Base-by-base conservation (phyloP, 192 early-diverging fungal species). In the Phycomyces blakesleeanus region DNA sequence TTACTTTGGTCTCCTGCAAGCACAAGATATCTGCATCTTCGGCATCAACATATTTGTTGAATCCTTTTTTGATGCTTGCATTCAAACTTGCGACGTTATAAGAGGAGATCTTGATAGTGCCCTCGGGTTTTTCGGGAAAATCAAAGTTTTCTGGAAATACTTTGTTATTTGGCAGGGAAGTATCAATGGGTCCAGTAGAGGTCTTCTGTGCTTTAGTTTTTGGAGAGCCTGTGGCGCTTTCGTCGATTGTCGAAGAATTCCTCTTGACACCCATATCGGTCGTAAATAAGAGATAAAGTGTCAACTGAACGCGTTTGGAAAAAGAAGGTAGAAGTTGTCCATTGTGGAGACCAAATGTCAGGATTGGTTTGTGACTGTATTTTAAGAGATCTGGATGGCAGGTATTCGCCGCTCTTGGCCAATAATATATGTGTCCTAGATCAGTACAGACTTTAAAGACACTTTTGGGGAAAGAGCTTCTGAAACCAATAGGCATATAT, bases 1-100 rank as follows among this genome's bases (percentile, higher is more conserved):
- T 90, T 14, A 89, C 76, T 73, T 94, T 96, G 50, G 89, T 93
- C 67, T 94, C 94, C 69, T 94, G 92, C 40, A 96, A 38, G 63
- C 86, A 90, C 1, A 94, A 56, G 24, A 96, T 80, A 61, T 94
- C 93, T 0, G 94, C 83, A 54, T 92, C 75, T 71, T 93, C 89
- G 0, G 86, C 87, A n/a, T 68, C 76, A 27, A 91, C 69, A 57
- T 92, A 93, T 18, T 71, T 76, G 44, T 83, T 86, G 61, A 87
- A 91, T 0, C 88, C 89, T 80, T 95, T 95, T 58, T 93, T 91
- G 54, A 90, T 61, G 8, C 87, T 73, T 0, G 92, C 81, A 12
- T 77, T 78, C 22, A 93, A 65, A n/a, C 87, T 82, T 57, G 83
- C 85, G 53, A 95, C 88, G 66, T 94, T 95, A 75, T 78, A 95